Evolutionary conservation across 2,329 filamentous ascomycete genomes (phyloP).

Genomic region (Stachybotrys chartarum): DNA sequence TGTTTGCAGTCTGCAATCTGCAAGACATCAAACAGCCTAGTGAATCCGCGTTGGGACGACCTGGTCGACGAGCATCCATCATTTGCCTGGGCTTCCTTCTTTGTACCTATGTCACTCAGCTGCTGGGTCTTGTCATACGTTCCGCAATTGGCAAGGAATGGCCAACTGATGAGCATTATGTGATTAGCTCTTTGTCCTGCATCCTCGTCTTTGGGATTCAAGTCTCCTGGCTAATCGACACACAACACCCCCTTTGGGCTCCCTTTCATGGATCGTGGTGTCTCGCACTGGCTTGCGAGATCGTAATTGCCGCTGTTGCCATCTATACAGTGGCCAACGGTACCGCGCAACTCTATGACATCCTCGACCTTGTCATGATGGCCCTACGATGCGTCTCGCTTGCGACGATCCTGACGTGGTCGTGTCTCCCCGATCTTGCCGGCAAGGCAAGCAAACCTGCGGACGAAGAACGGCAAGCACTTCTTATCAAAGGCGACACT

Average conservation of each 20-base stretch:
- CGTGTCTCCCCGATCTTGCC: slow-evolving; percentile 17
- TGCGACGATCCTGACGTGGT: slow-evolving; percentile 22
- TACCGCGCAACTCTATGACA: slow-evolving; percentile 8
- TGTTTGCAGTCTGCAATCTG: slow-evolving; percentile 45
- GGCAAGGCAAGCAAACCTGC: slow-evolving; percentile 13
- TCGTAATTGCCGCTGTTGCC: slow-evolving; percentile 29
- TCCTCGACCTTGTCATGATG: slow-evolving; percentile 11
- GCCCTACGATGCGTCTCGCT: slow-evolving; percentile 10
- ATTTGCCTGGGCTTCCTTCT: slow-evolving; percentile 38
- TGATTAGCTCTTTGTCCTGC: slow-evolving; percentile 54
- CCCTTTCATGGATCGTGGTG: slow-evolving; percentile 58
- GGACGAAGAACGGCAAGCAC: slow-evolving; percentile 52
- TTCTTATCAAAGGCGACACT: slow-evolving; percentile 34
- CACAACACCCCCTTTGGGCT: slow-evolving; percentile 48
- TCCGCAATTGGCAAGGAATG: slow-evolving; percentile 27
- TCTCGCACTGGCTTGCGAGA: slow-evolving; percentile 50
- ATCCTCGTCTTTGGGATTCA: slow-evolving; percentile 58
- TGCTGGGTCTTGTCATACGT: slow-evolving; percentile 29
- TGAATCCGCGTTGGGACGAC: slow-evolving; percentile 8
- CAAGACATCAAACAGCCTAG: slow-evolving; percentile 30
- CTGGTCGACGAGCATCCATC: slow-evolving; percentile 17
- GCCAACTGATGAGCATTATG: slow-evolving; percentile 37
- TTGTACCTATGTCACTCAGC: slow-evolving; percentile 40
- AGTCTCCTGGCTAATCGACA: slow-evolving; percentile 45
- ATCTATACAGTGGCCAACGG: slow-evolving; percentile 3